These are phyloP conservation scores for Cyclospora cayetanensis DNA, from an alignment of 169 alveolate species.

Conservation along the genomic window DNA sequence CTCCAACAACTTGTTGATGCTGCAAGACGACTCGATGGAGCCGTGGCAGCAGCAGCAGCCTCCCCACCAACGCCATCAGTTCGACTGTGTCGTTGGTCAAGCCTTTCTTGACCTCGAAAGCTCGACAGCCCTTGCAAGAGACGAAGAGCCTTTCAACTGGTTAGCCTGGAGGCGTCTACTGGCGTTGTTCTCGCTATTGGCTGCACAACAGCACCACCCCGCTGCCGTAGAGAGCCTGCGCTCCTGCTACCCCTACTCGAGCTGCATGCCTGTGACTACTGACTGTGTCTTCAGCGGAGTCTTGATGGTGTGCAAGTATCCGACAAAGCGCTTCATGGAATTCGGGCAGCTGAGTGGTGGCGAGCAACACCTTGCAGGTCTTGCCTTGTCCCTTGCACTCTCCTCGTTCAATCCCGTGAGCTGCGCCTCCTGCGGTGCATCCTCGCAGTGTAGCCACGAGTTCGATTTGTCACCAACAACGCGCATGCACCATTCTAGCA, in stretches of 20 bases:
- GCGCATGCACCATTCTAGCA: no score
- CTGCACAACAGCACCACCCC: no score
- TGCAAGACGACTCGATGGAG: not conserved
- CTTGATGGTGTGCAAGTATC: slow-evolving; percentile 33
- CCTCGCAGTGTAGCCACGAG: no score
- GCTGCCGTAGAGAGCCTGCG: no score
- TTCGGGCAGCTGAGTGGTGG: slow-evolving; percentile 61
- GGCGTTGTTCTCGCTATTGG: no score
- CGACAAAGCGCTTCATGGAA: slow-evolving; percentile 50
- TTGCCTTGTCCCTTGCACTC: slow-evolving; percentile 36
- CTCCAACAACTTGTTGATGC: not conserved
- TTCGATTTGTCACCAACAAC: no score
- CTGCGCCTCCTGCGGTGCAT: no score
- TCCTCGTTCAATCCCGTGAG: slow-evolving; percentile 20
- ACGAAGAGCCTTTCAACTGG: slow-evolving; percentile 31
- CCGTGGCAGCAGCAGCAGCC: not conserved
- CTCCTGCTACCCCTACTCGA: no score
- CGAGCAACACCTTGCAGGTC: slow-evolving; percentile 41
- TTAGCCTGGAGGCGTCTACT: no score
- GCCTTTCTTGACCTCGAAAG: not conserved
- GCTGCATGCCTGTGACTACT: no score
- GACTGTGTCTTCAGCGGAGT: slow-evolving; percentile 37
- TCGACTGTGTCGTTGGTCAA: not conserved
- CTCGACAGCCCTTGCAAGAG: not conserved
- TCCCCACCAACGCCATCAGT: not conserved